Conservation (phyloP, 495 filamentous ascomycete genomes). For the Sporormia fimetaria region DNA sequence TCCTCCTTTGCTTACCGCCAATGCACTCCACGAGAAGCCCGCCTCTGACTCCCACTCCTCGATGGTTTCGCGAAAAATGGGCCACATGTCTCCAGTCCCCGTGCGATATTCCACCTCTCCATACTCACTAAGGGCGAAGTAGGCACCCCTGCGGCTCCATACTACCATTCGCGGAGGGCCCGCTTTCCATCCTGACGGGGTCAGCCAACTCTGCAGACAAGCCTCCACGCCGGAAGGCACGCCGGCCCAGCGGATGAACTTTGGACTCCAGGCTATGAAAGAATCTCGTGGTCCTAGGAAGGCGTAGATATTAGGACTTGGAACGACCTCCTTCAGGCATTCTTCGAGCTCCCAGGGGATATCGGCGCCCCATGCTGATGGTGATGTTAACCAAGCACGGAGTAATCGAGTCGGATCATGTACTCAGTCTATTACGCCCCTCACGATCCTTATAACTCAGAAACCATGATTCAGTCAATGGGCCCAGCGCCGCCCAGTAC, state of each 20-base stretch:
- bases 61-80: constrained; percentile 17
- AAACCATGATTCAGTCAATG: constrained; percentile 19
- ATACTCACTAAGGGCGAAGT: constrained; percentile 19
- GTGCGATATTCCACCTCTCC: constrained; percentile 5
- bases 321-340: constrained; percentile 3
- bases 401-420: background rate
- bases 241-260: constrained; percentile 17
- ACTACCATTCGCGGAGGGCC: constrained; percentile 17
- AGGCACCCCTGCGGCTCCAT: constrained; percentile 8
- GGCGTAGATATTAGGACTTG: constrained; percentile 7
- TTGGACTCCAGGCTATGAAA: constrained; percentile 19
- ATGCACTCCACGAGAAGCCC: constrained; percentile 11
- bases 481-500: constrained; percentile 16
- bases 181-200: constrained; percentile 18
- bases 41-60: constrained; percentile 19
- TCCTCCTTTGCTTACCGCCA: constrained; percentile 1
- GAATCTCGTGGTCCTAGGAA: constrained; percentile 15
- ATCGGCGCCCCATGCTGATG: constrained; percentile 2
- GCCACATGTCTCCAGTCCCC: constrained; percentile 1
- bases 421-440: constrained; percentile 9
- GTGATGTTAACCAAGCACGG: background rate
- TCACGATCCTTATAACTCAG: constrained; percentile 9
- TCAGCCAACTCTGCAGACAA: constrained; percentile 19
- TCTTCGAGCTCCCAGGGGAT: constrained; percentile 1
- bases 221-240: constrained; percentile 15